Conservation (phyloP, 2,329 filamentous ascomycete species). For the Arthroderma sp. region DNA sequence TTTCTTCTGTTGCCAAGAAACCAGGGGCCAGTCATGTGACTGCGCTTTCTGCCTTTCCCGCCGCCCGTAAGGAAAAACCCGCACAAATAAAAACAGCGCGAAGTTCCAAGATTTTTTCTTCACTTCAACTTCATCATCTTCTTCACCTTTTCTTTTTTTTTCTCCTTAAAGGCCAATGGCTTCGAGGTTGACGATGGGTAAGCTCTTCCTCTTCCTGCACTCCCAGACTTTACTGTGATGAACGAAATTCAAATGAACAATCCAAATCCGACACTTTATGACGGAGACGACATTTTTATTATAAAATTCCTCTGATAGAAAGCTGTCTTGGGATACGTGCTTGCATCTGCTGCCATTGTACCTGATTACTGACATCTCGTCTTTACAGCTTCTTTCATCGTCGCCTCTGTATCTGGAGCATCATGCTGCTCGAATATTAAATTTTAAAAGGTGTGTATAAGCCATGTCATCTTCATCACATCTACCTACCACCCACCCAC, state of each 20-base stretch:
- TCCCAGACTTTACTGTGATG: slow-evolving; percentile 23
- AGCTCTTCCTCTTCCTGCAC: neutral
- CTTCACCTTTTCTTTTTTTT: slow-evolving; percentile 3
- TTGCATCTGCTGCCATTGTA: slow-evolving; percentile 3
- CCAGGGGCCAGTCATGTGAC: neutral
- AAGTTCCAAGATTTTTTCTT: neutral
- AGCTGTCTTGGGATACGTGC: neutral
- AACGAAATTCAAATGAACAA: slow-evolving; percentile 39
- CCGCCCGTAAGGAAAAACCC: neutral
- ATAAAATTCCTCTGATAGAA: slow-evolving; percentile 1
- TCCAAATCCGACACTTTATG: slow-evolving; percentile 47
- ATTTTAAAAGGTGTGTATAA: neutral
- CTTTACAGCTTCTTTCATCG: neutral
- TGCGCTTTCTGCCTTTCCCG: neutral
- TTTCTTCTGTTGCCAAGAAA: neutral
- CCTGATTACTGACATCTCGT: neutral
- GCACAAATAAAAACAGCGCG: slow-evolving; percentile 1
- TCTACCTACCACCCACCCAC: slow-evolving; percentile 1
- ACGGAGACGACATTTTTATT: slow-evolving; percentile 30
- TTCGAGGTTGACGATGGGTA: neutral
- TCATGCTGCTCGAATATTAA: neutral
- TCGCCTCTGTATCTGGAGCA: neutral
- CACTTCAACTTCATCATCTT: neutral
- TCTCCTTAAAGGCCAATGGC: neutral
- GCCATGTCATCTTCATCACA: neutral